Conservation (phyloP, 2,329 filamentous ascomycete genomes). For the Fusarium annulatum region DNA sequence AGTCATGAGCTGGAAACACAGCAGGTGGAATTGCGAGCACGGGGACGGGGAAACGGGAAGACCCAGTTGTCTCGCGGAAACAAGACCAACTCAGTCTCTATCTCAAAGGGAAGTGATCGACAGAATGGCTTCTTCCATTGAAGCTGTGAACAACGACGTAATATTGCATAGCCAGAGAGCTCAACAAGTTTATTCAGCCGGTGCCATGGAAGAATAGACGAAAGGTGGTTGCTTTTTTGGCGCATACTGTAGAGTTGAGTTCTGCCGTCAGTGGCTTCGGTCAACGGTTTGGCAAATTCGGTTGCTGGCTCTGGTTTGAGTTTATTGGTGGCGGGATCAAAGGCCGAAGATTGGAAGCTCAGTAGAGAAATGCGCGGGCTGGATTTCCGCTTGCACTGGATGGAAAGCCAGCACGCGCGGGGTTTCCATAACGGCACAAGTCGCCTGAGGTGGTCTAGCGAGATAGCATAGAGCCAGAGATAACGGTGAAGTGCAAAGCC, state of each 20-base stretch:
- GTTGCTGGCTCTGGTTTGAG: constrained; percentile 13
- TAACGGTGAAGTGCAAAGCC: not conserved
- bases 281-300: constrained; percentile 6
- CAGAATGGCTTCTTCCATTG: constrained; percentile 4
- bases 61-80: constrained; percentile 30
- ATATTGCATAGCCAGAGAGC: constrained; percentile 28
- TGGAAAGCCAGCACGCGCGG: constrained; percentile 6
- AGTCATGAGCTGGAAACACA: constrained; percentile 19
- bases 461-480: constrained; percentile 3
- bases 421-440: constrained; percentile 14
- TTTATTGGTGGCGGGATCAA: constrained; percentile 24
- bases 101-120: constrained; percentile 40
- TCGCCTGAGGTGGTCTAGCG: not conserved
- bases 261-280: constrained; percentile 37
- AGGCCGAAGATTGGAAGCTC: constrained; percentile 8
- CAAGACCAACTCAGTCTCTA: constrained; percentile 17
- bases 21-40: constrained; percentile 16
- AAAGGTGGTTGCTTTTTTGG: constrained; percentile 6
- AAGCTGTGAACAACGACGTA: constrained; percentile 37
- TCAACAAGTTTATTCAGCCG: constrained; percentile 18
- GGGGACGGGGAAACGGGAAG: constrained; percentile 31
- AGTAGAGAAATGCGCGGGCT: constrained; percentile 6
- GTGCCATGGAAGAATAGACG: constrained; percentile 21
- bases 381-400: not conserved
- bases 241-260: constrained; percentile 1